Percentiles rank a stretch among this genome's conserved stretches.
Evolutionary conservation across 139 green algal genomes (phyloP).

Genomic region (Coelastrella sp.): DNA sequence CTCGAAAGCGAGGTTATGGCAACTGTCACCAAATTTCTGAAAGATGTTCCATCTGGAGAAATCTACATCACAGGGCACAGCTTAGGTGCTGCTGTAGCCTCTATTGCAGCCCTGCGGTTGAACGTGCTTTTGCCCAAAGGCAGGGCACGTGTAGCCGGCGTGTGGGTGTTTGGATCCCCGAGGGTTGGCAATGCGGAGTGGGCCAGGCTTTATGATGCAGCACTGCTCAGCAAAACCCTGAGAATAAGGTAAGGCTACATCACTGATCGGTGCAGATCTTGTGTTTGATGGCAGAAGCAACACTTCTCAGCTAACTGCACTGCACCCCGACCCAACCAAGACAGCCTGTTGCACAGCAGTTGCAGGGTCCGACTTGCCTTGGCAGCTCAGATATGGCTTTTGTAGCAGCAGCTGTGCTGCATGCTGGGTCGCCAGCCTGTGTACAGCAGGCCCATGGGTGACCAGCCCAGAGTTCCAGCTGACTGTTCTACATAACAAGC

Average conservation of each 20-base stretch:
- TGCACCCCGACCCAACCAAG: no score
- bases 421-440: no score
- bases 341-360: no score
- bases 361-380: no score
- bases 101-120: constrained; percentile 15
- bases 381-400: no score
- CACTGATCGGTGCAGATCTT: no score
- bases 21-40: background rate
- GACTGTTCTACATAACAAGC: no score
- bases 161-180: background rate
- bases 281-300: no score
- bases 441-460: no score
- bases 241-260: background rate
- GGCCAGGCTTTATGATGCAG: background rate
- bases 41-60: constrained; percentile 8
- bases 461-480: no score
- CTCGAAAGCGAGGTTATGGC: background rate
- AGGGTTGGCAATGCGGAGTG: background rate
- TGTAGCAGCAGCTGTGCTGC: no score
- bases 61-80: constrained; percentile 22
- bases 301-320: no score
- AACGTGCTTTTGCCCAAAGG: background rate
- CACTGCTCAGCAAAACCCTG: background rate
- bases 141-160: background rate
- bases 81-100: constrained; percentile 5